Evolutionary conservation across 1,284 basidiomycete genomes (phyloP), one percentile per base, ranked within the genome.

Genomic region (Heterobasidion parviporum): DNA sequence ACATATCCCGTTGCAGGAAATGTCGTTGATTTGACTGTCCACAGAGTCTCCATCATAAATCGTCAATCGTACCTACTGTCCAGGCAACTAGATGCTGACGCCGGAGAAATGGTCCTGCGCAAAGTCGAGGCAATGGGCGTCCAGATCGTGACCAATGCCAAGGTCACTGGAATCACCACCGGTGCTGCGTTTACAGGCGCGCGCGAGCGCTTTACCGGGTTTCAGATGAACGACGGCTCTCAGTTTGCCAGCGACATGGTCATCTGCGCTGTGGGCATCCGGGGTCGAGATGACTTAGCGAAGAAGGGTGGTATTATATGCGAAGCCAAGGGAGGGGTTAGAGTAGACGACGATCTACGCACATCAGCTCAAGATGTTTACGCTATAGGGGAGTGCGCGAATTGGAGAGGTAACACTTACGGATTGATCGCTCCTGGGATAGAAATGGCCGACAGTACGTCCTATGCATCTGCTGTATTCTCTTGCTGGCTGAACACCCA

Each of bases 321-420:
- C 15, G 34, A 35, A 9, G 34, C 32, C 15, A 51, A 35, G 35
- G 50, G 50, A 36, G 50, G 50, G 5, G 36, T 51, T 1, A 16
- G 9, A 15, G 50, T 51, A 32, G 36, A 18, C 50, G 50, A 51
- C 36, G 35, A 51, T 20, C 20, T 51, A 34, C 6, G 9, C 2
- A 51, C 50, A 38, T 36, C 12, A n/a, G 50, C 34, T 15, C 15
- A 38, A 12, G 50, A 26, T 8, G 50, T 51, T 7, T 51, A 36
- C 33, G 50, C 50, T n/a, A 51, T 51, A n/a, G 50, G 50, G 15
- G 50, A 51, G 34, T 51, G 50, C 20, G 50, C 50, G 3, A 51
- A 15, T 38, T 51, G 50, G 50, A 51, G 36, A 38, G 50, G 50
- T n/a, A 51, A 51, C 16, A 35, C 50, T 6, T 51, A 51, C 50